Base-by-base conservation (phyloP, 768 basidiomycete species). In the Tephrocybe sp. region DNA sequence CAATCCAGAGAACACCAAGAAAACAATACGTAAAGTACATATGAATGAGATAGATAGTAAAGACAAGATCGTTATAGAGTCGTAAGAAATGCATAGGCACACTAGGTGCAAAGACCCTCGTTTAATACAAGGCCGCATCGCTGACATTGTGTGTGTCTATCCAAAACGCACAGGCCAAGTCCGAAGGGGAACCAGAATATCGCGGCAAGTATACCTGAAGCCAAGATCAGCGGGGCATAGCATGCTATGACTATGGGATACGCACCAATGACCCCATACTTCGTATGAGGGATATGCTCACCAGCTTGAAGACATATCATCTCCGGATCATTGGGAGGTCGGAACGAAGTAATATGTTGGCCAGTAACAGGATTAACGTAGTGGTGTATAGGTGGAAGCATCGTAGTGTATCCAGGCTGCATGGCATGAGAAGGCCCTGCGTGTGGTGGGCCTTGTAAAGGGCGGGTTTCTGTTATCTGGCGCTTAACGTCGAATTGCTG, bases 101-200 rank as follows among this genome's bases (percentile, higher is more conserved):
- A 44, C 68, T 53, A 73, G 36, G 57, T 58, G 56, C 78, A 82
- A 11, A 77, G 31, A 5, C 79, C 76, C 15, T 74, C 66, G 24
- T 75, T 72, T 22, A 80, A 69, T 2, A 68, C 53, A 3, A 62
- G 51, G 1, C 78, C 78, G 36, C 80, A 82, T 4, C 78, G 74
- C 15, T 60, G 65, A 66, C 90, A 93, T 53, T 73, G 76, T 24
- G 88, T 84, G 42, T 75, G 70, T 36, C 86, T 77, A 64, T 93
- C 91, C 21, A 93, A 72, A 8, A 92, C 66, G 59, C 91, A 93
- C 5, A 87, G 69, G 2, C 83, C 88, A 31, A 93, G 76, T 4
- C 91, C 91, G 0, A 92, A 66, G 3, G 91, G 91, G 71, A 93
- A 93, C 90, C 89, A 92, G 51, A 92, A 71, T 21, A 93, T 69